Percentiles rank a stretch among this genome's conserved stretches.
These are phyloP conservation scores for Niebla homalea DNA, from an alignment of 495 filamentous ascomycete genomes.

Conservation along the genomic window DNA sequence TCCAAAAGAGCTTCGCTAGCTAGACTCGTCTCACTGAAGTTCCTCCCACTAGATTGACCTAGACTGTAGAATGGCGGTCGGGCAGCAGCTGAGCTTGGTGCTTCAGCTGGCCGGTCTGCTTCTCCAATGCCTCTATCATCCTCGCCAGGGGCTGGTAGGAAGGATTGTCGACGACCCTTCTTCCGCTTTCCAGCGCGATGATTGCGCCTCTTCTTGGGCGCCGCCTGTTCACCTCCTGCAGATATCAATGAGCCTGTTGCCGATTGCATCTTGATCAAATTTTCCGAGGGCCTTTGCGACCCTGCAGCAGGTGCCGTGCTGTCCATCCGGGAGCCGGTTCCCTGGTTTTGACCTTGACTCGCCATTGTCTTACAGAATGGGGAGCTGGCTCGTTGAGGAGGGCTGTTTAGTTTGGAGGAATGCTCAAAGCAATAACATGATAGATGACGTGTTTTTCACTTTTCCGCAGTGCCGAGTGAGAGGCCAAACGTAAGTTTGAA, in stretches of 20 bases:
- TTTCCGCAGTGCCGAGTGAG: too few species aligned
- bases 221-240: constrained; percentile 5
- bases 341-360: neutral
- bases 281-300: constrained; percentile 7
- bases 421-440: too few species aligned
- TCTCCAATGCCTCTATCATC: constrained; percentile 21
- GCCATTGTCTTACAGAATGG: neutral
- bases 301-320: neutral
- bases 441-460: too few species aligned
- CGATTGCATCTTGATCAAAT: constrained; percentile 11
- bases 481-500: too few species aligned
- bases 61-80: constrained; percentile 44
- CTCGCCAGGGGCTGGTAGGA: constrained; percentile 35
- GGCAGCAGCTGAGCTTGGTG: constrained; percentile 17
- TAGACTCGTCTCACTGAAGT: constrained; percentile 65
- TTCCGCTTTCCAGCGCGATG: constrained; percentile 46
- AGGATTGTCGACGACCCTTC: constrained; percentile 49
- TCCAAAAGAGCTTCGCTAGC: constrained; percentile 71
- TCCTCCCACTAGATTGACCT: constrained; percentile 30
- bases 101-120: constrained; percentile 15
- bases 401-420: too few species aligned
- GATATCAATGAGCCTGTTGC: constrained; percentile 10
- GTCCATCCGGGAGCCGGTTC: neutral
- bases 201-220: constrained; percentile 28
- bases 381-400: too few species aligned